A percentile compares a stretch with the other conserved stretches of the same genome.
Conservation (phyloP, 805 yeast genomes). For the Ogataea methylovora region DNA sequence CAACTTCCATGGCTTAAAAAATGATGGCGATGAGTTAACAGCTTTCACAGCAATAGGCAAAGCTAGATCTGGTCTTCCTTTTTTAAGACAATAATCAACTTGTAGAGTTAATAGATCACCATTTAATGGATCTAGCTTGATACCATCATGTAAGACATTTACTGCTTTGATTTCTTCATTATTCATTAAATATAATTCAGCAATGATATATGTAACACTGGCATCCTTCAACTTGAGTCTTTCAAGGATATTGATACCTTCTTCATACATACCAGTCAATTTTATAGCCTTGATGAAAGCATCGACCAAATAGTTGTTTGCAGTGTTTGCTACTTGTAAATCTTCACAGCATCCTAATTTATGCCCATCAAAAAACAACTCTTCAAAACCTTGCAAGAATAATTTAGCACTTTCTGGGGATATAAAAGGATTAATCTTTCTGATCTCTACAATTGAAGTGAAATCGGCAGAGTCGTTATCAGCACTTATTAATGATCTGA, state of each 20-base stretch:
- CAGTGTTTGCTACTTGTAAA: constrained; percentile 57
- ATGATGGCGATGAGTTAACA: constrained; percentile 67
- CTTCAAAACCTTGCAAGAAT: constrained; percentile 61
- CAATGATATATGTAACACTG: constrained; percentile 49
- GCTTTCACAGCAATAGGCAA: constrained; percentile 53
- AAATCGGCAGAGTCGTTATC: constrained; percentile 69
- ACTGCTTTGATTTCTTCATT: constrained; percentile 58
- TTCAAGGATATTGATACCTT: constrained; percentile 52
- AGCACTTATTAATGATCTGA: constrained; percentile 60
- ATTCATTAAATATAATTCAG: constrained; percentile 42
- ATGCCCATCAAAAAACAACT: constrained; percentile 58
- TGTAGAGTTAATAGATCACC: constrained; percentile 47
- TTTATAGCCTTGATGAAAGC: constrained; percentile 59
- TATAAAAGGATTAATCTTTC: constrained; percentile 72
- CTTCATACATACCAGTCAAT: constrained; percentile 56
- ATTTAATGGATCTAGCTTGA: constrained; percentile 42
- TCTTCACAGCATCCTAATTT: constrained; percentile 59
- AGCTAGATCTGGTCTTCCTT: constrained; percentile 48
- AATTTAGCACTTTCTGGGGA: constrained; percentile 37
- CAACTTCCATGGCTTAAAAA: constrained; percentile 66
- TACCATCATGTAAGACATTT: constrained; percentile 42
- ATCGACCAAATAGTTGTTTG: constrained; percentile 66
- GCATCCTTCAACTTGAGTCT: constrained; percentile 46
- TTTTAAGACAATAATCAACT: constrained; percentile 48
- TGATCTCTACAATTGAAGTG: constrained; percentile 69